Evolutionary conservation across 164 flowering plant genomes (phyloP).

Genomic region (Aristolochia fimbriata): DNA sequence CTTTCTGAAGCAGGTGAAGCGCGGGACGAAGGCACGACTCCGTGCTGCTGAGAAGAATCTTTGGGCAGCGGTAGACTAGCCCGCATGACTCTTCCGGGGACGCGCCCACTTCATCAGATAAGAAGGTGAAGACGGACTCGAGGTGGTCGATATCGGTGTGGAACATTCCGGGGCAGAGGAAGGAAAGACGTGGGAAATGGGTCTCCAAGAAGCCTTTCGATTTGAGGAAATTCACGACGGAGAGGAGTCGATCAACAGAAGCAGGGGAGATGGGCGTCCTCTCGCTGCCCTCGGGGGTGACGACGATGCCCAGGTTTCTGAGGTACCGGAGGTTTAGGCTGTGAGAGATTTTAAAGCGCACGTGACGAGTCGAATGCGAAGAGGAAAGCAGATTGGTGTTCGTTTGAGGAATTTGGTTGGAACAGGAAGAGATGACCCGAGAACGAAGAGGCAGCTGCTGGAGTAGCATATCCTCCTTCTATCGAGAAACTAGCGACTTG

Average conservation of each 20-base stretch:
- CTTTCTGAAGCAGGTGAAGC: conserved; percentile 24
- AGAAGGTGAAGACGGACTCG: conserved; percentile 48
- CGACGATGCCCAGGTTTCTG: conserved; percentile 35
- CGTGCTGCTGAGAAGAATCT: conserved; percentile 38
- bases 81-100: conserved; percentile 25
- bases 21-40: conserved; percentile 47
- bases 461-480: not conserved
- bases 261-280: conserved; percentile 21
- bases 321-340: conserved; percentile 47
- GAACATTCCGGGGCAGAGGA: conserved; percentile 40
- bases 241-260: conserved; percentile 23
- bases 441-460: not conserved
- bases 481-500: not conserved
- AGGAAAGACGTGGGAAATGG: conserved; percentile 43
- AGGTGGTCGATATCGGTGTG: conserved; percentile 23
- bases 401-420: not conserved
- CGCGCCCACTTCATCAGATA: conserved; percentile 30
- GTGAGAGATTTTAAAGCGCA: conserved; percentile 40
- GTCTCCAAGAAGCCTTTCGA: conserved; percentile 46
- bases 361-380: conserved; percentile 15
- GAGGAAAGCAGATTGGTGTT: not conserved
- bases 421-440: conserved; percentile 9
- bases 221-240: conserved; percentile 39
- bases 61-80: conserved; percentile 38
- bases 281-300: conserved; percentile 16